Evolutionary conservation across 2,329 filamentous ascomycete species (phyloP), one percentile per base, ranked within the genome.

Genomic region (Paecilomyces niveus): DNA sequence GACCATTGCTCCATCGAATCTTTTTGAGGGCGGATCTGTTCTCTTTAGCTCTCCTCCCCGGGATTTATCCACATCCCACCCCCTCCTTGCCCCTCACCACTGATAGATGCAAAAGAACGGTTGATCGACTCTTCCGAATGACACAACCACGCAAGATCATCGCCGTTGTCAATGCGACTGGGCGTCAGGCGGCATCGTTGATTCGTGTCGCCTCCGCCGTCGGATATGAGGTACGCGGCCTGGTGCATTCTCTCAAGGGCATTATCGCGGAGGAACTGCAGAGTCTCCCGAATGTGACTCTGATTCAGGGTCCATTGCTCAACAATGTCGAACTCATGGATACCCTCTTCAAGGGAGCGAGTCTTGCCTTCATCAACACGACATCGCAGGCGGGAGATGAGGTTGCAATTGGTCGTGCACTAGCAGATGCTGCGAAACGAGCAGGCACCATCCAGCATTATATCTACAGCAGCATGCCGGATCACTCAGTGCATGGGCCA

Each of bases 381-480:
- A 96, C 92, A 4, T 95, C 96, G 68, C 96, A 95, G 79, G 70
- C 74, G 50, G 94, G 93, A 55, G 92, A 97, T 75, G 94, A 99
- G 79, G 83, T 94, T 59, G 86, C 87, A 45, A 95, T 97, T 65
- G 94, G 94, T 62, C 88, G 89, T 72, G 89, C 90, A 1, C 82
- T 97, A 60, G 94, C 92, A 60, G 90, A 96, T 70, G 92, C 91
- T 13, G 93, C 93, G 56, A 93, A 94, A 73, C 86, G 83, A 67
- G 89, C 88, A 45, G 87, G 89, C 54, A 70, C 75, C 31, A 85
- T 97, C 53, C 86, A 92, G 67, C 94, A 97, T 75, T 97, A 92
- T 74, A 85, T 99, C 71, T 99, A 97, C 78, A 96, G 91, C 65
- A 95, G 91, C 68, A 96, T 97, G 92, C 93, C 94, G 3, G 92